Percentiles rank a stretch among this genome's conserved stretches.
These are phyloP conservation scores for Cystofilobasidium ferigula DNA, from an alignment of 768 basidiomycete species.

Conservation along the genomic window DNA sequence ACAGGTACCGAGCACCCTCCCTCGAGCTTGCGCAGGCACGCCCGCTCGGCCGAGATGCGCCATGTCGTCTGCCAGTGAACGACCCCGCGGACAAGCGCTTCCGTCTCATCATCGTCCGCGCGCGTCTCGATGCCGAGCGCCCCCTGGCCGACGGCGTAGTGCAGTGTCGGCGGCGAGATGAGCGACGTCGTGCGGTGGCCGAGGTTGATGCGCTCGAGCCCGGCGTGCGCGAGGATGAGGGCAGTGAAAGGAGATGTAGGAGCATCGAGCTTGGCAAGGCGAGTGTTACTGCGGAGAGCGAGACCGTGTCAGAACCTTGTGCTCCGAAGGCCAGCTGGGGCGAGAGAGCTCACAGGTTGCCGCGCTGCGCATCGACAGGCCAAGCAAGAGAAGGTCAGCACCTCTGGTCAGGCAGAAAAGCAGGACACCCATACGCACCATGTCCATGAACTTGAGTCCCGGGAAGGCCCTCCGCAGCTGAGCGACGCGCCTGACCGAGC, in stretches of 20 bases:
- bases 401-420: background rate
- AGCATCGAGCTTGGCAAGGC: constrained; percentile 79
- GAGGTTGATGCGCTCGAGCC: constrained; percentile 63
- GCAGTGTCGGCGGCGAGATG: constrained; percentile 49
- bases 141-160: constrained; percentile 90
- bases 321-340: no score
- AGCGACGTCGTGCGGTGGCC: constrained; percentile 60
- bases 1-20: constrained; percentile 97
- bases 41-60: constrained; percentile 72
- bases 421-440: constrained; percentile 50
- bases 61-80: constrained; percentile 69
- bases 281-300: constrained; percentile 58
- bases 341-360: constrained; percentile 53
- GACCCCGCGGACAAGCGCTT: constrained; percentile 54
- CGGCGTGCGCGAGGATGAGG: constrained; percentile 85
- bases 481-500: constrained; percentile 82
- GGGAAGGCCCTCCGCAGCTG: constrained; percentile 73
- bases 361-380: constrained; percentile 54
- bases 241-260: constrained; percentile 68
- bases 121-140: constrained; percentile 75
- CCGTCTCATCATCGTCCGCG: constrained; percentile 50
- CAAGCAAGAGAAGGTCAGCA: background rate
- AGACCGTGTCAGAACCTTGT: no score
- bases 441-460: constrained; percentile 66
- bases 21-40: constrained; percentile 75